Base-by-base conservation (phyloP, 345 rosid species). In the Gossypium bickii region DNA sequence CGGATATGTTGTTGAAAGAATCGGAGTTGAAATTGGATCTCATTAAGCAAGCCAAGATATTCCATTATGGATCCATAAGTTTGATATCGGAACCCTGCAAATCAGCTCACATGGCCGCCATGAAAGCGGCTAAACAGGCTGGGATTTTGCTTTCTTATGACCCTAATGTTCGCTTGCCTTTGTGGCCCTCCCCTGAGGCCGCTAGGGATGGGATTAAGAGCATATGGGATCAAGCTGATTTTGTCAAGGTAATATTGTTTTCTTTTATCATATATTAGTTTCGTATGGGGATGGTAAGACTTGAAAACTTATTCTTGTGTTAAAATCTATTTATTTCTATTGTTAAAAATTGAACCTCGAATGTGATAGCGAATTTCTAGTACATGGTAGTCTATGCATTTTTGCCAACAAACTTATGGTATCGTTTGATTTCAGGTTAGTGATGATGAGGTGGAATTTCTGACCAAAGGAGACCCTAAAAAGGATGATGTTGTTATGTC, bases 31-130 rank as follows among this genome's bases (percentile, higher is more conserved):
- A 86, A 45, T 72, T 82, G 67, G 81, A 61, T 69, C 78, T 89
- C 4, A 87, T 90, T 44, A 89, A 89, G 84, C 76, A 82, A 72
- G 88, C 93, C 6, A 89, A 78, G 78, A 89, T 89, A 4, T 90
- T 90, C 71, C 96, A 89, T 58, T 90, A 86, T 38, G 96, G 96
- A 51, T 90, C 96, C 48, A 88, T 90, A 47, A 88, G 96, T 73
- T 71, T 90, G 74, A 89, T 89, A 73, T 65, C 90, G 0, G 93
- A 90, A 80, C 96, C 93, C 2, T 87, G 93, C 80, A 80, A 90
- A 74, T 77, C 88, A 0, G 89, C 96, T 65, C 93, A 89, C 71
- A 34, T 90, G 78, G 90, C 96, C 5, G 92, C 96, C 45, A 85
- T 89, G 88, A 87, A 86, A 84, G 86, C 93, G 2, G 96, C 96